Evolutionary conservation across 2,329 filamentous ascomycete genomes (phyloP), one percentile per base, ranked within the genome.

Genomic region (Hysterium pulicare): DNA sequence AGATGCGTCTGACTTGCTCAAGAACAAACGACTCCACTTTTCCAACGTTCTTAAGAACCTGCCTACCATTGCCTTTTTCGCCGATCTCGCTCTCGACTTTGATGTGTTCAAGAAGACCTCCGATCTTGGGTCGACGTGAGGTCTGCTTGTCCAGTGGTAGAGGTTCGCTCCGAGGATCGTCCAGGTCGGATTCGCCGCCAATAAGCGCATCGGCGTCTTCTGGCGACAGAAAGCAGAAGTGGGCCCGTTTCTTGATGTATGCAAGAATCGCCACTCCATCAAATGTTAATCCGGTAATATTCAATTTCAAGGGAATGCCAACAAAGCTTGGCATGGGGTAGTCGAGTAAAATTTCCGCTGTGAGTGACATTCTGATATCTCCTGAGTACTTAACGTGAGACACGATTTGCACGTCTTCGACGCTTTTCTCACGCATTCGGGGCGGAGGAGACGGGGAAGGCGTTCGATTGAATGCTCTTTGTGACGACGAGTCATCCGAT

Each of bases 311-410:
- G 1, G 93, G 93, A 47, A 98, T 91, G 10, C 90, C 90, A 2
- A 97, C 91, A 59, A 98, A 98, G 71, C 88, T 95, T 31, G 90
- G 90, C 88, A 97, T 97, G 1, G 93, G 93, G 64, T 98, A 98
- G 68, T 98, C 93, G 24, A 98, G 82, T 23, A 97, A 75, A 32
- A 98, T 95, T 68, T 97, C 90, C 1, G 93, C 90, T 19, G 93
- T 97, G 38, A 98, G 75, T 47, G 90, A 88, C 44, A 98, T 78
- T 52, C 84, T 83, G 45, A 98, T 78, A 59, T 96, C 86, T 23
- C 93, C 93, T 2, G 84, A 81, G 67, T 98, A 98, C 42, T 83
- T 83, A 46, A 95, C 90, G 51, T 90, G 85, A 58, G 94, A 91
- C 5, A 97, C 86, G 37, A 95, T 86, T 66, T 98, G 93, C 40